phyloP scores from a whole-genome alignment of 108 stramenopile genomes.

The Seminavis robusta region DNA sequence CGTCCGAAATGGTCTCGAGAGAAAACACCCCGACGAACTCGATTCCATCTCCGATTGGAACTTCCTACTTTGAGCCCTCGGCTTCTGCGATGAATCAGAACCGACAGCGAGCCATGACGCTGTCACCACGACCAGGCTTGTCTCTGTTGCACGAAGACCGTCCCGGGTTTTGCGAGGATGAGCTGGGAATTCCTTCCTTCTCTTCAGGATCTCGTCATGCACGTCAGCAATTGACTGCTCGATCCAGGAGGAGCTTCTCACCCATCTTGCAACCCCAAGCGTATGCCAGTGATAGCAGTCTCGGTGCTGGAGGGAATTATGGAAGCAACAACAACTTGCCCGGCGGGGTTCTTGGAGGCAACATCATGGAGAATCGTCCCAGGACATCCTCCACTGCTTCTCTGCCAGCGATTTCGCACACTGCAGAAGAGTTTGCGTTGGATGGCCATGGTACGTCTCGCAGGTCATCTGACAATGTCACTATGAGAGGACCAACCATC shows the following conservation, averaged over 20 bases:
- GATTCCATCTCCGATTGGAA: background rate
- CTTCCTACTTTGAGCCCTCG: slow-evolving; percentile 15
- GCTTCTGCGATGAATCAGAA: slow-evolving; percentile 36
- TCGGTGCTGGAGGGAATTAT: no score
- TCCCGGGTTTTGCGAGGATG: slow-evolving; percentile 13
- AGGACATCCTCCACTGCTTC: slow-evolving; percentile 31
- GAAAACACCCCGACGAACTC: slow-evolving; percentile 17
- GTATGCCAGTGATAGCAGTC: no score
- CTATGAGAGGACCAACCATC: no score
- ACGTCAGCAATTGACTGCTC: no score
- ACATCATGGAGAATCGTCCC: slow-evolving; percentile 18
- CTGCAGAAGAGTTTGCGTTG: slow-evolving; percentile 17
- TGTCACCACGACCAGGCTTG: slow-evolving; percentile 56
- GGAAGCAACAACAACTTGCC: no score
- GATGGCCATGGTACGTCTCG: slow-evolving; percentile 9
- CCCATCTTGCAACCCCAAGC: no score
- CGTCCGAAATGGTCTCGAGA: slow-evolving; percentile 26
- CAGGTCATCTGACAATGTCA: no score
- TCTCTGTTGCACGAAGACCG: slow-evolving; percentile 41
- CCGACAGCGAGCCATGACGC: slow-evolving; percentile 52
- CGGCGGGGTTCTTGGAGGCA: background rate
- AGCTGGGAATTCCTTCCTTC: slow-evolving; percentile 8
- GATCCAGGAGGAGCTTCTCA: no score
- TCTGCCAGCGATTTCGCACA: slow-evolving; percentile 22
- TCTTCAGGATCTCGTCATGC: no score